Evolutionary conservation across 352 stramenopile genomes (phyloP).

Genomic region (Phytophthora pluvialis): DNA sequence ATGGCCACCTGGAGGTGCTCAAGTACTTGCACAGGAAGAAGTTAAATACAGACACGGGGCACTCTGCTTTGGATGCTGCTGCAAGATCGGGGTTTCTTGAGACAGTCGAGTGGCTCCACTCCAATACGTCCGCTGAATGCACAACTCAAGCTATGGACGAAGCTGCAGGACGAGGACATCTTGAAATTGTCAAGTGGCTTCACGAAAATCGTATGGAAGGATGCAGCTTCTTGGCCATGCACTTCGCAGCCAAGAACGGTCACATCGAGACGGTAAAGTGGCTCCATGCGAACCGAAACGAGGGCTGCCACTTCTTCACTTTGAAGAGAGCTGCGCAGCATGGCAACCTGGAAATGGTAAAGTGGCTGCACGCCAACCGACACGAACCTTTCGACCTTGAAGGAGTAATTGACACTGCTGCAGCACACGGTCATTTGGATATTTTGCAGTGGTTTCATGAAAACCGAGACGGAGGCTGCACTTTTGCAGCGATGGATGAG

Average conservation of each 20-base stretch:
- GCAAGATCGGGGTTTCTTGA: neutral
- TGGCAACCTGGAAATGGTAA: neutral
- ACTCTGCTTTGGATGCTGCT: slow-evolving; percentile 1
- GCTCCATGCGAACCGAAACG: slow-evolving; percentile 1
- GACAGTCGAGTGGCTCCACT: slow-evolving; percentile 2
- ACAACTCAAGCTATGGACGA: slow-evolving; percentile 2
- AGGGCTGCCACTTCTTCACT: neutral
- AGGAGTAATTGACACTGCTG: slow-evolving; percentile 2
- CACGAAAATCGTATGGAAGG: slow-evolving; percentile 1
- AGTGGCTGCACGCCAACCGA: slow-evolving; percentile 8
- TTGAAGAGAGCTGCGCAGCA: neutral
- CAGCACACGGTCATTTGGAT: neutral
- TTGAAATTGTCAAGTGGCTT: slow-evolving; percentile 10
- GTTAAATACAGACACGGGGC: no score
- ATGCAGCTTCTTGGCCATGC: neutral
- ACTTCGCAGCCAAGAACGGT: neutral
- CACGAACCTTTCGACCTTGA: neutral
- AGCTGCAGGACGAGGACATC: neutral
- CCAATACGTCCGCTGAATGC: neutral
- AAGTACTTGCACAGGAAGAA: slow-evolving; percentile 10
- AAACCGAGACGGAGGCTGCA: neutral
- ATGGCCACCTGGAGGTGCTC: slow-evolving; percentile 4
- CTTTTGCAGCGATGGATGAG: neutral
- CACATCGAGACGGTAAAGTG: slow-evolving; percentile 2
- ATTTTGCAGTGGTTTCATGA: slow-evolving; percentile 13